Percentiles rank a stretch among this genome's conserved stretches.
Evolutionary conservation across 2,329 filamentous ascomycete species (phyloP).

Genomic region (Cladosporium sp.): DNA sequence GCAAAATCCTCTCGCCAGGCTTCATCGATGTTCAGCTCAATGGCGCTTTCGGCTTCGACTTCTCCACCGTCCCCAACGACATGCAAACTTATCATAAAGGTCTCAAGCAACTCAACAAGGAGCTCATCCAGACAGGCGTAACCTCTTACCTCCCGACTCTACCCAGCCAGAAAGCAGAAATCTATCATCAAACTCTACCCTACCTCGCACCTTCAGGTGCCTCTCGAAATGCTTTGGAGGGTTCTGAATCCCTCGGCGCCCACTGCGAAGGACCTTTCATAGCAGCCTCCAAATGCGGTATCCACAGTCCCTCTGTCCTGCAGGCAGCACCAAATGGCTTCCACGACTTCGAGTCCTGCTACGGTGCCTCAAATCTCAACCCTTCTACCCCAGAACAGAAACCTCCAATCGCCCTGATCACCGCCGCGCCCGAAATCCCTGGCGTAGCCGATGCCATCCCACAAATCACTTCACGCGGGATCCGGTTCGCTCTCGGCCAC

Average conservation of each 20-base stretch:
- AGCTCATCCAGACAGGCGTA: constrained; percentile 72
- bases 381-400: constrained; percentile 31
- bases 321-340: constrained; percentile 57
- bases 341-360: constrained; percentile 63
- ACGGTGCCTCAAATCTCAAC: constrained; percentile 64
- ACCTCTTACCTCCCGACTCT: constrained; percentile 85
- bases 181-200: constrained; percentile 77
- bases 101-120: constrained; percentile 65
- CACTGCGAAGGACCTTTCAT: constrained; percentile 91
- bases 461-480: constrained; percentile 58
- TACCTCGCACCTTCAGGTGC: constrained; percentile 68
- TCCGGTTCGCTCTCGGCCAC: constrained; percentile 78
- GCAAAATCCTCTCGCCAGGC: constrained; percentile 78
- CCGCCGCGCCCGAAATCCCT: constrained; percentile 72
- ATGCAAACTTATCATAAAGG: constrained; percentile 65
- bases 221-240: constrained; percentile 57
- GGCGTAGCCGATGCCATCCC: constrained; percentile 63
- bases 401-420: constrained; percentile 68
- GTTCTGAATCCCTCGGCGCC: constrained; percentile 81
- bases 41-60: constrained; percentile 89
- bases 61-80: constrained; percentile 63
- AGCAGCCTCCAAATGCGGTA: constrained; percentile 75
- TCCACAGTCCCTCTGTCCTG: constrained; percentile 73
- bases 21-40: constrained; percentile 91
- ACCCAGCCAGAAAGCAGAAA: constrained; percentile 71